These are phyloP conservation scores for Apiospora rasikravindrae DNA, from an alignment of 2,329 filamentous ascomycete species.

Conservation along the genomic window DNA sequence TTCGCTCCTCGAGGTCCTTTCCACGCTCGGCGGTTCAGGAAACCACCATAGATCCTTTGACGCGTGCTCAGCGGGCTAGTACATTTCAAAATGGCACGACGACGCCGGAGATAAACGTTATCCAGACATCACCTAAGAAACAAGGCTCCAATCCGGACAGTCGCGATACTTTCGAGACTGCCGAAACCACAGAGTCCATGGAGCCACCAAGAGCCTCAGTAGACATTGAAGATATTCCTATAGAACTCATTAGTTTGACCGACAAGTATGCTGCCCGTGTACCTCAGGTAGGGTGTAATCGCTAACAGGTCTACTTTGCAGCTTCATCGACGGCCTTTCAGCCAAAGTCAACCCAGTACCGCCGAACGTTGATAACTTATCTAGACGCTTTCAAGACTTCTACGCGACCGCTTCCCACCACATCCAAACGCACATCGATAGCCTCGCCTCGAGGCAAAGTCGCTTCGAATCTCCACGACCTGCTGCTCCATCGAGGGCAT, in stretches of 20 bases:
- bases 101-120: conserved; percentile 34
- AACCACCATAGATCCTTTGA: conserved; percentile 37
- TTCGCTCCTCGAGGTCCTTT: conserved; percentile 36
- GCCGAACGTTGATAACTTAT: conserved; percentile 80
- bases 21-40: conserved; percentile 32
- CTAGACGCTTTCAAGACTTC: conserved; percentile 92
- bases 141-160: conserved; percentile 27
- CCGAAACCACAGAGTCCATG: conserved; percentile 52
- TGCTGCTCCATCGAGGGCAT: conserved; percentile 59
- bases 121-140: conserved; percentile 28
- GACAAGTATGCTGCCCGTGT: conserved; percentile 67
- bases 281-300: conserved; percentile 20
- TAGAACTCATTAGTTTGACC: conserved; percentile 88
- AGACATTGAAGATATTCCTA: conserved; percentile 87
- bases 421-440: conserved; percentile 85
- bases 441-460: conserved; percentile 75
- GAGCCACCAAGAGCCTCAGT: conserved; percentile 62
- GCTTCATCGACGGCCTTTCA: conserved; percentile 88
- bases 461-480: conserved; percentile 66
- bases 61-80: conserved; percentile 50
- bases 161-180: conserved; percentile 49
- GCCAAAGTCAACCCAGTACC: conserved; percentile 87
- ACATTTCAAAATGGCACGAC: conserved; percentile 50
- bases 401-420: conserved; percentile 81
- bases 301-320: conserved; percentile 43